Evolutionary conservation across 257 asterid genomes (phyloP).

Genomic region (Solanum etuberosum): DNA sequence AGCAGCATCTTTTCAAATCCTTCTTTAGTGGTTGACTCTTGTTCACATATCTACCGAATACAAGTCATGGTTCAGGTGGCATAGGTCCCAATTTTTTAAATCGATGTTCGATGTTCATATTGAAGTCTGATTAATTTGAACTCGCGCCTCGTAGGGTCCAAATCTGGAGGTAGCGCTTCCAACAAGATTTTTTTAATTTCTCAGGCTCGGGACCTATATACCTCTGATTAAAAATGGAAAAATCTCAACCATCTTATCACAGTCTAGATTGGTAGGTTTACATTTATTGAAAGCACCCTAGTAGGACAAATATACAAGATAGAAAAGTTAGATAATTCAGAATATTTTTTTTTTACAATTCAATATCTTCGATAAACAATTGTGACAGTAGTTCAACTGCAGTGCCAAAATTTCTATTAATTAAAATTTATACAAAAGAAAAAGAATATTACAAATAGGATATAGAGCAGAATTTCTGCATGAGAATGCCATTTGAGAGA

Average conservation of each 20-base stretch:
- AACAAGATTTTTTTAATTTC: too few relatives aligned
- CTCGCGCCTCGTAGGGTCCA: rapidly evolving
- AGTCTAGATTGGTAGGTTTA: conserved; percentile 13
- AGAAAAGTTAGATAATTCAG: background rate
- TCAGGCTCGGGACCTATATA: rapidly evolving
- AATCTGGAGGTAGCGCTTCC: rapidly evolving
- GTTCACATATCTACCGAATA: conserved; percentile 20
- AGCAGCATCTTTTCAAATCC: background rate
- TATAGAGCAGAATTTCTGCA: background rate
- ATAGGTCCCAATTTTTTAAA: background rate
- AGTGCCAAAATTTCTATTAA: background rate
- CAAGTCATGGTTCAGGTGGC: conserved; percentile 46
- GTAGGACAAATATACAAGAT: conserved; percentile 9
- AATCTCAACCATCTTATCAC: background rate
- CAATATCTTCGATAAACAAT: background rate
- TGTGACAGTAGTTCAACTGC: background rate
- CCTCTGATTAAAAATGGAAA: too few relatives aligned
- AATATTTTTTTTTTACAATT: background rate
- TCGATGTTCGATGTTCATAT: too few relatives aligned
- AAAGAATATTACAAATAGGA: background rate
- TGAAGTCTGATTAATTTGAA: background rate
- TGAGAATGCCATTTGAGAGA: background rate
- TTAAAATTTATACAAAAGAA: background rate
- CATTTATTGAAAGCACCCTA: conserved; percentile 1
- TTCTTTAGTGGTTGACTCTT: conserved; percentile 56